phyloP scores from a whole-genome alignment of 1,284 basidiomycete genomes.

The Fomitopsis schrenkii region DNA sequence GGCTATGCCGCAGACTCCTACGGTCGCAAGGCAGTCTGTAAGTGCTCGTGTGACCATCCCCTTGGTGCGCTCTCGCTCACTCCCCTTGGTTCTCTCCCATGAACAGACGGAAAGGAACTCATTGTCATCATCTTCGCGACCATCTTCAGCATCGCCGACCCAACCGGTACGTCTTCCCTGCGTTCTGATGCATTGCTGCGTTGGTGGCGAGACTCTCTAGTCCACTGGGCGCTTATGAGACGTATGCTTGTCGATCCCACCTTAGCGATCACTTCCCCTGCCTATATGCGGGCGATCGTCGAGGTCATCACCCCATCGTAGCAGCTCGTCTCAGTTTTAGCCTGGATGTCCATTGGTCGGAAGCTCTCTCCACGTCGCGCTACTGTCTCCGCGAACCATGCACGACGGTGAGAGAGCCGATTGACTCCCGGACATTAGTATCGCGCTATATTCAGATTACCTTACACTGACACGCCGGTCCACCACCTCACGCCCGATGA shows the following conservation, averaged over 20 bases:
- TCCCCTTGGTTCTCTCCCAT: background rate
- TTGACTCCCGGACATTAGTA: too few relatives aligned
- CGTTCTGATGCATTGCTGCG: background rate
- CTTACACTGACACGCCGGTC: too few relatives aligned
- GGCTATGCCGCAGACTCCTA: conserved; percentile 67
- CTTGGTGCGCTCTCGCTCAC: background rate
- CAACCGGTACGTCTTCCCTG: conserved; percentile 33
- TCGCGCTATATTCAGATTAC: too few relatives aligned
- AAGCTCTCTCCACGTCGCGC: too few relatives aligned
- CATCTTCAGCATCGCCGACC: conserved; percentile 50
- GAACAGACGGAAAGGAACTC: conserved; percentile 68
- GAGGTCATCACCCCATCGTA: too few relatives aligned
- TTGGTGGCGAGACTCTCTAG: background rate
- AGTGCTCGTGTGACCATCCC: conserved; percentile 16
- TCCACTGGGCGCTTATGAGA: background rate
- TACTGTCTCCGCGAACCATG: too few relatives aligned
- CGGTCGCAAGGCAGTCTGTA: conserved; percentile 64
- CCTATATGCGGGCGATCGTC: too few relatives aligned
- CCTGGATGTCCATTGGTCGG: too few relatives aligned
- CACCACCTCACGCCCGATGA: too few relatives aligned
- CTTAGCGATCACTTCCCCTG: background rate
- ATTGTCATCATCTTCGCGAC: conserved; percentile 76
- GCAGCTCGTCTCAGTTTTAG: too few relatives aligned
- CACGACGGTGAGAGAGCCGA: too few relatives aligned
- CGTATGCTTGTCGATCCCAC: background rate